A percentile compares a stretch with the other conserved stretches of the same genome.
Evolutionary conservation across 2,329 filamentous ascomycete genomes (phyloP).

Genomic region (Hymenoscyphus albidus): DNA sequence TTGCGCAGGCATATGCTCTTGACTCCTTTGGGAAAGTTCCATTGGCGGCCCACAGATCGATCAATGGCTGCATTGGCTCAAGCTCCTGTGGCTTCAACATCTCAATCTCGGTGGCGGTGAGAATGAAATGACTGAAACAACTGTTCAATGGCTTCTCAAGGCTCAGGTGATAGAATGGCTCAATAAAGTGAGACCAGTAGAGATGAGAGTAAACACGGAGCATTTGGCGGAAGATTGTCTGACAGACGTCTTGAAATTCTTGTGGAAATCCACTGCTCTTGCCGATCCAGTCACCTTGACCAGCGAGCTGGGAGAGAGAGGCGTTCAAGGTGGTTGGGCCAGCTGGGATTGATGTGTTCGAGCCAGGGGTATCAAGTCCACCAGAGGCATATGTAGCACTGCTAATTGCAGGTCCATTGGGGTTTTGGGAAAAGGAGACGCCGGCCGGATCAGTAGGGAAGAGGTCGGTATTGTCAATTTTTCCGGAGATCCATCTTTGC

Average conservation of each 20-base stretch:
- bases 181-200: slow-evolving; percentile 92
- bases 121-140: slow-evolving; percentile 81
- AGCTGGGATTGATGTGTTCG: slow-evolving; percentile 37
- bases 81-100: slow-evolving; percentile 86
- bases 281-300: slow-evolving; percentile 72
- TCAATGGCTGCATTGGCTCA: slow-evolving; percentile 91
- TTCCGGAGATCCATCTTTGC: slow-evolving; percentile 95
- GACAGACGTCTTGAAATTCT: slow-evolving; percentile 84
- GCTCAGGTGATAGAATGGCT: slow-evolving; percentile 80
- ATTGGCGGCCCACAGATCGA: slow-evolving; percentile 87
- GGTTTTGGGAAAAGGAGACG: slow-evolving; percentile 62
- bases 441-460: slow-evolving; percentile 82
- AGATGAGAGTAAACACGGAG: slow-evolving; percentile 97
- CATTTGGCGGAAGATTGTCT: slow-evolving; percentile 95
- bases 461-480: slow-evolving; percentile 83
- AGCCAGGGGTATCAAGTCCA: slow-evolving; percentile 44
- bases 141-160: slow-evolving; percentile 79
- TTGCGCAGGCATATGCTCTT: slow-evolving; percentile 63
- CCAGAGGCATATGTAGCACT: slow-evolving; percentile 52
- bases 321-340: slow-evolving; percentile 42
- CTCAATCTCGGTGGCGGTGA: slow-evolving; percentile 74
- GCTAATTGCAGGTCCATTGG: slow-evolving; percentile 55
- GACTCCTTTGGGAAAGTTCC: slow-evolving; percentile 79
- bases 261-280: slow-evolving; percentile 90
- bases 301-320: slow-evolving; percentile 60